Evolutionary conservation across 345 rosid genomes (phyloP), one percentile per base, ranked within the genome.

Genomic region (Syzygium aqueum): DNA sequence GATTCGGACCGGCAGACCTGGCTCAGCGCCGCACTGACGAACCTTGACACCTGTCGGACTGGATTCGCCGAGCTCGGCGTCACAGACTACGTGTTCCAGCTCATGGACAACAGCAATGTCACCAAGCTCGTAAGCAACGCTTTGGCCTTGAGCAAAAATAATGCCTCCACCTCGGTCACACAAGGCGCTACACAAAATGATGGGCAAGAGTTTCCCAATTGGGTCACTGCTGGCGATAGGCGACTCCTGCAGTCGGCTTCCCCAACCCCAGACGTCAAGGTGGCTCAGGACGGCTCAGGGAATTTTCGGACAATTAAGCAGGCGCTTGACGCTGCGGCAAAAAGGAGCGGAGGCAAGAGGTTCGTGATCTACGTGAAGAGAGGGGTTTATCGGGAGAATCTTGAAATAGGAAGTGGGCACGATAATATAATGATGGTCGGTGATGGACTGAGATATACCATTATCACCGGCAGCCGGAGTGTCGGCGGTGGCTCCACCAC

Each of bases 1-100:
- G 90, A 92, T 85, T 92, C 92, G 22, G 99, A 97, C 85, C 93
- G 92, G 23, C 98, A 96, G 27, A 97, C 99, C 2, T 97, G 99
- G 98, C 94, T 97, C 11, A 97, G 99, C 92, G 92, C 98, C 0
- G 95, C 98, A 16, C 87, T 97, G 49, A 97, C 99, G 53, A 97
- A 97, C 90, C 92, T 91, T 33, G 93, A 90, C 59, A 97, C 99
- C 5, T 97, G 99, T 87, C 88, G 86, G 49, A 59, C 91, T 12
- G 98, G 98, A 53, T 91, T 92, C 23, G 56, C 33, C 27, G 98
- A 96, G 86, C 85, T 96, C 27, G 94, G 95, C 19, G 93, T 96
- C 57, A 84, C 96, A 2, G 93, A 93, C 88, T 92, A 92, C 67
- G 84, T 89, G 57, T 84, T 90, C 65, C 82, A 87, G 86, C 96